phyloP scores from a whole-genome alignment of 257 asterid species.

The Nicotiana knightiana region DNA sequence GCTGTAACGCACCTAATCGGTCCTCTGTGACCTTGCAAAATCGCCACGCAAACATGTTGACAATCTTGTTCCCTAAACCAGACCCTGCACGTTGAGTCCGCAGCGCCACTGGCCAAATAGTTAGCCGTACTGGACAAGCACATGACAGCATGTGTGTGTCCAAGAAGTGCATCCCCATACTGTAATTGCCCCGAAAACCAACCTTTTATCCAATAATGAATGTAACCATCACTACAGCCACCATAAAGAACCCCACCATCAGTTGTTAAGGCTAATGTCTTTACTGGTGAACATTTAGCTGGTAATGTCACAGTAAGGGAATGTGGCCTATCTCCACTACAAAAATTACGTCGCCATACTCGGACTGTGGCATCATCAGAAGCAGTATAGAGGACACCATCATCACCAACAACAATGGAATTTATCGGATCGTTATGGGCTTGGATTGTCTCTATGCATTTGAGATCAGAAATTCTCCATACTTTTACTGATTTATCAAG shows the following conservation, averaged over 20 bases:
- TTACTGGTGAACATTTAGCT: conserved; percentile 81
- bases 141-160: conserved; percentile 90
- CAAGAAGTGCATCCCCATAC: conserved; percentile 83
- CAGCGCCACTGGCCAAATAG: conserved; percentile 73
- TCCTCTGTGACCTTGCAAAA: conserved; percentile 80
- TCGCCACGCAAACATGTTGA: conserved; percentile 58
- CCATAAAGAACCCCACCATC: conserved; percentile 75
- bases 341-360: conserved; percentile 89
- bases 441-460: conserved; percentile 88
- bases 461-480: conserved; percentile 80
- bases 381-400: conserved; percentile 86
- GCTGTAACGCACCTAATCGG: conserved; percentile 65
- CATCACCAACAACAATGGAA: conserved; percentile 68
- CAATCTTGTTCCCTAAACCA: conserved; percentile 71
- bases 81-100: conserved; percentile 66
- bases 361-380: conserved; percentile 86
- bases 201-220: conserved; percentile 80
- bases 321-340: conserved; percentile 71
- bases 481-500: conserved; percentile 75
- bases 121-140: conserved; percentile 47
- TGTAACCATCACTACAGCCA: conserved; percentile 89
- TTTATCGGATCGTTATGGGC: conserved; percentile 88
- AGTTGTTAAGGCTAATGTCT: conserved; percentile 46
- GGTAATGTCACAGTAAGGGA: conserved; percentile 81
- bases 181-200: conserved; percentile 91